Base-by-base conservation (phyloP, 1,284 basidiomycete species). In the Taiwanofungus camphoratus region DNA sequence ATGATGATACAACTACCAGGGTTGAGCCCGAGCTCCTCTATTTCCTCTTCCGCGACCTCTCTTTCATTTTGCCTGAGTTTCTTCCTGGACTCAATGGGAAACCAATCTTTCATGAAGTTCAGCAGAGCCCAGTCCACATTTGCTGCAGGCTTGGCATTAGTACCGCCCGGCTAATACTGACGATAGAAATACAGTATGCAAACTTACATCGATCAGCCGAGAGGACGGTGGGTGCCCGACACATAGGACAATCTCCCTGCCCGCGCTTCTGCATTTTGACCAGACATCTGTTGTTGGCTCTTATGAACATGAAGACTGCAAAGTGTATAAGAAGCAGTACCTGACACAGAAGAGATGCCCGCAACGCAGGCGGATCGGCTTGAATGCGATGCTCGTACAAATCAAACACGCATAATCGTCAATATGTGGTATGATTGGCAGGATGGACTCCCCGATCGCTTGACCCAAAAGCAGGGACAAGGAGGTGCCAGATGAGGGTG, bases 181-280 rank as follows among this genome's bases (percentile, higher is more conserved):
- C 20, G 44, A 6, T n/a, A 26, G 33, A 24, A 37, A 24, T 42
- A 18, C 16, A 24, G 19, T 13, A 15, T 9, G 23, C 9, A 30
- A 44, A 72, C 85, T 62, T 52, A 88, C 87, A 70, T 57, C 81
- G 71, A 60, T 91, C 76, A 7, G 92, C 92, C 15, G 71, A 66
- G 23, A 92, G 59, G 7, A 95, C 89, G 8, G 81, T 84, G 2
- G 79, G 76, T 1, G 82, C 73, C 20, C 92, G 74, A 61, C 94
- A 98, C 60, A 96, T 76, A 1, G 94, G 94, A 62, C 94, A 98
- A 50, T 86, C 71, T 9, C 70, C 77, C 54, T 87, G 81, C 0
- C 82, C 79, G 12, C 85, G 72, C 57, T 87, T 89, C 67, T 98
- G 94, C 79, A 98, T 87, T 68, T 97, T 96, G 37, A 92, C 91